These are phyloP conservation scores for Pyricularia sp. DNA, from an alignment of 2,329 filamentous ascomycete genomes.

Conservation along the genomic window DNA sequence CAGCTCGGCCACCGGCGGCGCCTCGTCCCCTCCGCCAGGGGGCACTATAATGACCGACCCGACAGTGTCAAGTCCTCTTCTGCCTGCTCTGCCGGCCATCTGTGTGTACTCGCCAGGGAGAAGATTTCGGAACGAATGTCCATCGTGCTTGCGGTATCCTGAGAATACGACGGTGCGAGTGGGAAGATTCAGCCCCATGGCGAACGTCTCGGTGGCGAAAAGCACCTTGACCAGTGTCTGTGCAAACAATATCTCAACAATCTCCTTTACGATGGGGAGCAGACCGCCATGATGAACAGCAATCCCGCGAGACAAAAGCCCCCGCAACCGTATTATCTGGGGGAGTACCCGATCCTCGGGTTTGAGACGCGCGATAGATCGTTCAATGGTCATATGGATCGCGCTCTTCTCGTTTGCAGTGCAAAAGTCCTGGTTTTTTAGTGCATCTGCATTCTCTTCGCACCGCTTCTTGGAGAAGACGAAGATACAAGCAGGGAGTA, in stretches of 20 bases:
- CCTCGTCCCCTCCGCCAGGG: conserved; percentile 70
- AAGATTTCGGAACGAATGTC: conserved; percentile 81
- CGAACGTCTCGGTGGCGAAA: conserved; percentile 96
- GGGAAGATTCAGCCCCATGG: conserved; percentile 93
- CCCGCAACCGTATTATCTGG: conserved; percentile 80
- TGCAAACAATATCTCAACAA: conserved; percentile 94
- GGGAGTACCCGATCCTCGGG: conserved; percentile 84
- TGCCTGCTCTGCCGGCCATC: conserved; percentile 92
- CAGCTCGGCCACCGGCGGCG: conserved; percentile 73
- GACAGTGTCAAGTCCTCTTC: conserved; percentile 84
- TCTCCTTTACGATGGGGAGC: conserved; percentile 92
- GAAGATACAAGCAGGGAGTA: conserved; percentile 92
- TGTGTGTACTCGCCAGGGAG: conserved; percentile 96
- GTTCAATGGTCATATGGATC: conserved; percentile 96
- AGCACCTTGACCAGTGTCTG: conserved; percentile 92
- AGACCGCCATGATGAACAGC: conserved; percentile 94
- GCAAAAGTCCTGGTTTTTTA: conserved; percentile 92
- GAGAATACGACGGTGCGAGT: conserved; percentile 97
- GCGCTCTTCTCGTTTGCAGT: conserved; percentile 91
- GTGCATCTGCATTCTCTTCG: conserved; percentile 91
- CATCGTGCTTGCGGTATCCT: conserved; percentile 92
- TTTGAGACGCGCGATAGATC: conserved; percentile 83
- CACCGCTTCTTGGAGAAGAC: conserved; percentile 98
- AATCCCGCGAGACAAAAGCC: conserved; percentile 78
- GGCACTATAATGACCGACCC: conserved; percentile 93